phyloP scores from a whole-genome alignment of 345 rosid genomes.

The Isatis tinctoria region DNA sequence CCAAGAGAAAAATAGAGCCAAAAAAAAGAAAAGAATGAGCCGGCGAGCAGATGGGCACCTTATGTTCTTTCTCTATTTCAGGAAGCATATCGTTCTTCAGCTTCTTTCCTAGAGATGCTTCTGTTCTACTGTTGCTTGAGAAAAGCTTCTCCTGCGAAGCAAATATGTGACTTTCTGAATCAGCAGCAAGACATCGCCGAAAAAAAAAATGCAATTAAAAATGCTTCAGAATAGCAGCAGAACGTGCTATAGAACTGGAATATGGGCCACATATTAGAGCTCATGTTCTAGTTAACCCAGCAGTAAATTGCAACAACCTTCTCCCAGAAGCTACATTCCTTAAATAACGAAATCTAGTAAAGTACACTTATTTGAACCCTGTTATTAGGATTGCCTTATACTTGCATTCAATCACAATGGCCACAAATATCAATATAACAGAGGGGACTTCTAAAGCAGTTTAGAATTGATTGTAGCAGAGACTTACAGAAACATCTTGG shows the following conservation, averaged over 20 bases:
- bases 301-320: neutral
- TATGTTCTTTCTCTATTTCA: slow-evolving; percentile 86
- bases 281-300: neutral
- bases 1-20: neutral
- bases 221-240: neutral
- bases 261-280: neutral
- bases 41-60: slow-evolving; percentile 41
- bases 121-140: slow-evolving; percentile 73
- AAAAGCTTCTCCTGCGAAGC: slow-evolving; percentile 73
- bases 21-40: neutral
- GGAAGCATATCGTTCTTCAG: slow-evolving; percentile 82
- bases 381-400: neutral
- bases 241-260: too few species aligned
- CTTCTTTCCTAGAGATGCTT: slow-evolving; percentile 78
- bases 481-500: slow-evolving; percentile 59
- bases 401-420: neutral
- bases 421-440: neutral
- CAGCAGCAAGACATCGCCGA: neutral
- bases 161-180: neutral
- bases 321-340: neutral
- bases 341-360: neutral
- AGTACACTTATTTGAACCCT: neutral
- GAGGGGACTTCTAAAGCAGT: neutral
- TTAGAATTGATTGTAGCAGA: neutral
- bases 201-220: neutral